Base-by-base conservation (phyloP, 441 rosid species). In the Euphorbia celastroides region DNA sequence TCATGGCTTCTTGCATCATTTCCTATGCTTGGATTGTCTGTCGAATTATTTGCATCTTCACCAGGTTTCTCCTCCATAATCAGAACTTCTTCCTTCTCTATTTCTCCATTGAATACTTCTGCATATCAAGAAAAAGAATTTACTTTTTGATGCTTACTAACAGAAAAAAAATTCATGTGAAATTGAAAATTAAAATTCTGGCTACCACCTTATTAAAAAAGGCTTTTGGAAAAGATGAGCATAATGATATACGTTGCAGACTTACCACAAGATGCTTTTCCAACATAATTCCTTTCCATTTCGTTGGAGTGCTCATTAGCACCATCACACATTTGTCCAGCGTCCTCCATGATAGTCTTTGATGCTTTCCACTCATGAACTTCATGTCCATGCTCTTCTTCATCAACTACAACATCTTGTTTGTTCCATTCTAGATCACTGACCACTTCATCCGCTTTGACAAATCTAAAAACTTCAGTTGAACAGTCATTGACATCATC, bases 301-400 rank as follows among this genome's bases (percentile, higher is more conserved):
- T n/a, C 23, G 19, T 19, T 31, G 16, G 41, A 58, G 22, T 20
- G 38, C 54, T 62, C 50, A 22, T 34, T 54, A 7, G 9, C 44
- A 65, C 44, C 42, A 46, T 34, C 64, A n/a, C 42, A 12, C 23
- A 31, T 48, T 30, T 25, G 48, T 32, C 56, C 68, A 27, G 26
- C 36, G 54, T 25, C 50, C 57, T 50, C 52, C 12, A 58, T 51
- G 32, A 42, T 2, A 58, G 31, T 68, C 50, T 51, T 12, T n/a
- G 67, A 69, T 57, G 60, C 67, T 65, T 42, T 72, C 60, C 60
- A 51, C 44, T 31, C 19, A 58, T 44, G 64, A 65, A 60, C 30
- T 56, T 51, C 64, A 56, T 44, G 63, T 23, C 50, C 56, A 14
- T 25, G 56, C 62, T 48, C 69, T 32, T 54, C 59, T 52, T 32